These are phyloP conservation scores for Globisporangium abappressorium DNA, from an alignment of 352 stramenopile genomes.

Conservation along the genomic window DNA sequence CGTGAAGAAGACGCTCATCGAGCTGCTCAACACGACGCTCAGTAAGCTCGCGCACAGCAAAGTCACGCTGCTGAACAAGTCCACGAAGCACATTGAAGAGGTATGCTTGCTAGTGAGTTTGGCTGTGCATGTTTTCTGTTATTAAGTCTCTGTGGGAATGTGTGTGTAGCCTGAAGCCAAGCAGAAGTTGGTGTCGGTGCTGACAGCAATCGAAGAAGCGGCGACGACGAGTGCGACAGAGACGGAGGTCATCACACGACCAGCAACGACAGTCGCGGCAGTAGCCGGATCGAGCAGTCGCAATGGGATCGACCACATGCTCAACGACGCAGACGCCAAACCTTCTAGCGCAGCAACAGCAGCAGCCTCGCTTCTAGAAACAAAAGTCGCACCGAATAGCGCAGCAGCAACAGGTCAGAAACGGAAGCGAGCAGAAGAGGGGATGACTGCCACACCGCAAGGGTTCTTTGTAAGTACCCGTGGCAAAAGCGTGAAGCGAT, in stretches of 20 bases:
- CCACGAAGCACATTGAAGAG: conserved; percentile 21
- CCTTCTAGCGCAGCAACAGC: neutral
- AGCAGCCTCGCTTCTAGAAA: neutral
- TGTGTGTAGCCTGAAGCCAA: conserved; percentile 13
- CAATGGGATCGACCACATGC: conserved; percentile 12
- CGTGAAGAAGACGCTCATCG: conserved; percentile 59
- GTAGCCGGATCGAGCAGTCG: neutral
- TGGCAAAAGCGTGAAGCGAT: neutral
- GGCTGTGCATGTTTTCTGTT: neutral
- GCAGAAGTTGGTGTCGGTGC: conserved; percentile 16
- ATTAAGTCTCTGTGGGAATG: neutral
- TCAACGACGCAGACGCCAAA: conserved; percentile 12
- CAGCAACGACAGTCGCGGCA: neutral
- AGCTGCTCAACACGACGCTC: conserved; percentile 43
- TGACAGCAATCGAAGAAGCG: conserved; percentile 4
- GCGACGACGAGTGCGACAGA: neutral
- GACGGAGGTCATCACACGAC: neutral
- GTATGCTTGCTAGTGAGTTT: neutral
- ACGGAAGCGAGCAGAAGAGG: conserved; percentile 15
- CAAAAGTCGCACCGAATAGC: neutral
- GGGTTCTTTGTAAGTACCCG: conserved; percentile 16
- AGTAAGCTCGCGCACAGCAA: conserved; percentile 35
- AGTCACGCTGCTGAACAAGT: conserved; percentile 29
- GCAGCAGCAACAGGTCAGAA: conserved; percentile 10
- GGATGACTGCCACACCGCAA: neutral